Base-by-base conservation (phyloP, 2,329 filamentous ascomycete species). In the Rosellinia necatrix region DNA sequence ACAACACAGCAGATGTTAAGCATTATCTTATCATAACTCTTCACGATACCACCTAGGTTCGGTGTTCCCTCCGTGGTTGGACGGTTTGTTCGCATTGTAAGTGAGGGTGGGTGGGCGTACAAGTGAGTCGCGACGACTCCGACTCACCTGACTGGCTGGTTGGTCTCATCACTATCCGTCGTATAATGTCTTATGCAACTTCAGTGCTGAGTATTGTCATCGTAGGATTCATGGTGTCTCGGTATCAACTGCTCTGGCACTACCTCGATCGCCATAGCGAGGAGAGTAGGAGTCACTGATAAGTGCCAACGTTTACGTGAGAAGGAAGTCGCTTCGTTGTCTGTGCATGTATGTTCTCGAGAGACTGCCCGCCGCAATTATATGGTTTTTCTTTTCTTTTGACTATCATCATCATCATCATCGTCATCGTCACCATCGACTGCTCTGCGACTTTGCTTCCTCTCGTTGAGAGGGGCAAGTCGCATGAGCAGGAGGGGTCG, bases 401-500 rank as follows among this genome's bases (percentile, higher is more conserved):
- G n/a, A n/a, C n/a, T n/a, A n/a, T n/a, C n/a, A n/a, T n/a, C n/a
- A n/a, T n/a, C n/a, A n/a, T n/a, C n/a, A n/a, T n/a, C n/a, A n/a
- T n/a, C n/a, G 24, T 19, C 9, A 13, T 19, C 7, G 13, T 49
- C 34, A 22, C 42, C 43, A 40, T 42, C 56, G 24, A 46, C 34
- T 22, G 34, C 27, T 48, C 19, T 47, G 43, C 42, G 51, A 55
- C 51, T 19, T 58, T 42, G 37, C 40, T 50, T 19, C 21, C 34
- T 41, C 15, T 51, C 8, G 34, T 49, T 21, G 40, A 29, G 58
- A 58, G 55, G 60, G 56, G 59, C 49, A 56, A 30, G 55, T 53
- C 57, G 59, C 58, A 64, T 57, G 62, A 63, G 59, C 62, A 56
- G 49, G 60, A 66, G 62, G 65, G 62, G 64, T 64, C 64, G 29